Conservation (phyloP, 2,329 filamentous ascomycete genomes). For the Ophiocordyceps camponoti-leonardi region DNA sequence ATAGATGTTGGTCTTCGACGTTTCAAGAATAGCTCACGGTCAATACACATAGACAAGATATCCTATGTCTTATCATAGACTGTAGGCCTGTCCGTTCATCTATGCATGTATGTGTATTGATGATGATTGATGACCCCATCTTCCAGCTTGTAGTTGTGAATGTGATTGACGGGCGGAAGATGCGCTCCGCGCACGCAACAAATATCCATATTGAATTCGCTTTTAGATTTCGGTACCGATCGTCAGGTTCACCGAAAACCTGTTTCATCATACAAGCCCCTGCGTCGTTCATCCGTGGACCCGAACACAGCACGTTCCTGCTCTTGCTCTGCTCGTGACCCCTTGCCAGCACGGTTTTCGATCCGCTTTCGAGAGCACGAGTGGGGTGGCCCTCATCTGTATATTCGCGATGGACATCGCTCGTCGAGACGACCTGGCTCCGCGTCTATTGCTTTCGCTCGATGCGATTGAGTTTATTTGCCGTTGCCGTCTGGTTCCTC, state of each 20-base stretch:
- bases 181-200: neutral
- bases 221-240: neutral
- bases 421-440: neutral
- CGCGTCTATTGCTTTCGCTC: slow-evolving; percentile 15
- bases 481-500: slow-evolving; percentile 49
- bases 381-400: too few relatives aligned
- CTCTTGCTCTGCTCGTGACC: neutral
- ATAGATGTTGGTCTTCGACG: too few relatives aligned
- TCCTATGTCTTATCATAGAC: too few relatives aligned
- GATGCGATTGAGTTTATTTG: slow-evolving; percentile 44
- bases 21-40: too few relatives aligned
- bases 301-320: neutral
- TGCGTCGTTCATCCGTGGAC: neutral
- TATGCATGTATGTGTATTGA: neutral
- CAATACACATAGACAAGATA: too few relatives aligned
- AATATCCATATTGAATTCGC: neutral
- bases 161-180: neutral
- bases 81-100: neutral
- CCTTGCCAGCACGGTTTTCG: neutral
- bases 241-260: neutral
- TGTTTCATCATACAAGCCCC: neutral
- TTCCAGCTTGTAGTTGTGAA: neutral
- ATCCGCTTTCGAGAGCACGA: neutral
- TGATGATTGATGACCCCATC: neutral
- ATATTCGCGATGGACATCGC: neutral